Base-by-base conservation (phyloP, 2,329 filamentous ascomycete genomes). In the Epichloe elymi region DNA sequence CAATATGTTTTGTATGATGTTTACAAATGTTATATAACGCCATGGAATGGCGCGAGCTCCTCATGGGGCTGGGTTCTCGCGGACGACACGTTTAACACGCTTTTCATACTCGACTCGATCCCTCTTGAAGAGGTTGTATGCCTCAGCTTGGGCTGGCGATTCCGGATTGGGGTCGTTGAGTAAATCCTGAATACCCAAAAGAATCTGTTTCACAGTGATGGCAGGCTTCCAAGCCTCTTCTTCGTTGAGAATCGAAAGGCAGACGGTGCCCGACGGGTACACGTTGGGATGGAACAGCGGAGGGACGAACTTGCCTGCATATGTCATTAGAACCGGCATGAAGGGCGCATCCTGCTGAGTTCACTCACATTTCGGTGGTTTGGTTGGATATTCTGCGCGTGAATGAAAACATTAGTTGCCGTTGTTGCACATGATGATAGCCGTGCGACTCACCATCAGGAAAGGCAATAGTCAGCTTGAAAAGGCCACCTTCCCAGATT, bases 171-270 rank as follows among this genome's bases (percentile, higher is more conserved):
- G 93, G 61, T 96, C 91, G 66, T 98, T 85, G 40, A 98, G 82
- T 2, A 98, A 79, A 61, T 95, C 91, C 68, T 98, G 93, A 52
- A 98, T 95, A 46, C 93, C 93, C 1, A 97, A 78, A 5, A 97
- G 79, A 56, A 98, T 97, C 70, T 97, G 89, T 71, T 96, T 97
- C 67, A 98, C 88, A 0, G 93, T 98, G 63, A 98, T 98, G 6
- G 93, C 91, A 1, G 93, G 94, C 68, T 95, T 94, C 93, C 94
- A 98, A 6, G 87, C 90, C 67, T 98, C 93, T 61, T 98, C 93
- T 67, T 98, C 94, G 70, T 97, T 98, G 58, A 98, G 72, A 58
- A 98, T 98, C 30, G 88, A 95, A 20, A 98, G 78, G 65, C 93
- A 98, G 55, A 98, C 93, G 46, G 93, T 98, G 58, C 93, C 94